phyloP scores from a whole-genome alignment of 2,329 filamentous ascomycete species.

The Tricladium varicosporioides region DNA sequence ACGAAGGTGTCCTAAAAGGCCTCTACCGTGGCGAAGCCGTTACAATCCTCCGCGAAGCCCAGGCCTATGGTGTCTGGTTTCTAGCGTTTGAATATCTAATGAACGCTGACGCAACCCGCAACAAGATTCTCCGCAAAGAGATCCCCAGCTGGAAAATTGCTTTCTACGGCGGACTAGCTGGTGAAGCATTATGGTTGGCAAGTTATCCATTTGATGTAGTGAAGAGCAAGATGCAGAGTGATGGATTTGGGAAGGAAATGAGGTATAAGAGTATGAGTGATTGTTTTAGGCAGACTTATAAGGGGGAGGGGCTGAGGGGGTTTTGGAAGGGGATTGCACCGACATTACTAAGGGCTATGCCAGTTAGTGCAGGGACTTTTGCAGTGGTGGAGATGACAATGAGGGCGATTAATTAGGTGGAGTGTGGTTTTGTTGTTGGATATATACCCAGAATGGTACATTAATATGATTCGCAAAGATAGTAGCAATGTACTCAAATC shows the following conservation, averaged over 20 bases:
- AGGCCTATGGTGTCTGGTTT: conserved; percentile 97
- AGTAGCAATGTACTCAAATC: neutral
- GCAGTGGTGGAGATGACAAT: conserved; percentile 72
- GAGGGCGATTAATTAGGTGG: conserved; percentile 51
- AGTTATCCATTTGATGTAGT: conserved; percentile 97
- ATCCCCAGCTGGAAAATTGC: conserved; percentile 85
- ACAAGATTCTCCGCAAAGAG: conserved; percentile 70
- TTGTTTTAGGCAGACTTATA: conserved; percentile 82
- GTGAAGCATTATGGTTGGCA: conserved; percentile 87
- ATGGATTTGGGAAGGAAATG: conserved; percentile 74
- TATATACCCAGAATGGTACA: neutral
- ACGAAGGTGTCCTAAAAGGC: conserved; percentile 66
- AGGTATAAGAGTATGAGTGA: conserved; percentile 81
- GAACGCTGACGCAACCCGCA: conserved; percentile 81
- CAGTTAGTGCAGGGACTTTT: conserved; percentile 96
- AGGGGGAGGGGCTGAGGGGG: conserved; percentile 70
- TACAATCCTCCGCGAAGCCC: conserved; percentile 83
- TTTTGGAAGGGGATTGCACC: conserved; percentile 96
- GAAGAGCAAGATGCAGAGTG: conserved; percentile 99
- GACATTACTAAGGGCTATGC: conserved; percentile 91
- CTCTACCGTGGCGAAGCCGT: conserved; percentile 87
- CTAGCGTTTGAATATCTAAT: conserved; percentile 93
- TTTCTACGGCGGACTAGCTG: conserved; percentile 86
- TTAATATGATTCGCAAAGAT: neutral
- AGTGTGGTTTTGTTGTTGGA: neutral